Base-by-base conservation (phyloP, 768 basidiomycete genomes). In the Phaeotremella skinneri region DNA sequence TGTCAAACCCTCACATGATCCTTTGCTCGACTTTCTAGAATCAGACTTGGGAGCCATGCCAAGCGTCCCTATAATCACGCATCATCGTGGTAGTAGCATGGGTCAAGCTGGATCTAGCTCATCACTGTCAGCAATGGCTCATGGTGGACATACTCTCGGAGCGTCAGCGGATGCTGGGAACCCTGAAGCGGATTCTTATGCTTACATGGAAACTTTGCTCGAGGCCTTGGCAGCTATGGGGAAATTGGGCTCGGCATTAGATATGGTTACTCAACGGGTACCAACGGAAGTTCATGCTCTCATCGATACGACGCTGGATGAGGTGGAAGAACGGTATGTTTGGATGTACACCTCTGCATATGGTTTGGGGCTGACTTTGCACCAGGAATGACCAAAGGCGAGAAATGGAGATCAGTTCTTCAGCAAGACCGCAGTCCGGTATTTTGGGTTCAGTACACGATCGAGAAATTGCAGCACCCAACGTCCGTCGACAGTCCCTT, bases 191-290 rank as follows among this genome's bases (percentile, higher is more conserved):
- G 91, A 99, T 73, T 91, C 91, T 0, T 99, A 96, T 77, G 78
- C 85, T 3, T 98, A 97, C 70, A 87, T 98, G 64, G 96, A 97
- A 78, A 88, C 85, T 1, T 81, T 98, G 4, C 80, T 98, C 6
- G 96, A 98, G 76, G 88, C 92, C n/a, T 81, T 98, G 13, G 87
- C 91, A 14, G 87, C 91, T 1, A 81, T 99, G 14, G 94, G 93
- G 5, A 89, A 89, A 71, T 82, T 98, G 2, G 90, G 90, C 2
- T 84, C 80, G 55, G 89, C 86, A 4, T 79, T 98, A 16, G 96
- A 99, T 68, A 84, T 82, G 50, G 81, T 98, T 45, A 81, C 85
- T 4, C 92, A 97, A 74, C 84, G 92, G 51, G 79, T 96, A 2
- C 84, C 88, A 1, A 80, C 82, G 49, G 96, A 99, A 78, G 82